These are phyloP conservation scores for Hymenotorrendiella dingleyae DNA, from an alignment of 2,329 filamentous ascomycete genomes.

Conservation along the genomic window DNA sequence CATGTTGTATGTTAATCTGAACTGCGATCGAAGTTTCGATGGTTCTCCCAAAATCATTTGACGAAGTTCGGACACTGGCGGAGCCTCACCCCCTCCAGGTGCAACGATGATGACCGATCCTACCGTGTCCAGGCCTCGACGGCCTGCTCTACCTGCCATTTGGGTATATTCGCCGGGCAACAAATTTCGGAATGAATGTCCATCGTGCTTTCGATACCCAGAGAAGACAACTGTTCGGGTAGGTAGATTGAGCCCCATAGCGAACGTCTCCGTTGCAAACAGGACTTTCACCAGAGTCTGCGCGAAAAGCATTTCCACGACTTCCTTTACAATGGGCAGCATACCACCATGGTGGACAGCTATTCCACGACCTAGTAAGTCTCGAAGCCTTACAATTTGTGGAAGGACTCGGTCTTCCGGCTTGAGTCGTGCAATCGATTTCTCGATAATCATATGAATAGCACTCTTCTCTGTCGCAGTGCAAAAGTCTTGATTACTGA, in stretches of 20 bases:
- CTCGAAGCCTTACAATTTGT: constrained; percentile 82
- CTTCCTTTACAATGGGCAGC: constrained; percentile 92
- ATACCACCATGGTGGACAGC: constrained; percentile 95
- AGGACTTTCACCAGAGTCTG: constrained; percentile 93
- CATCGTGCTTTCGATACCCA: constrained; percentile 93
- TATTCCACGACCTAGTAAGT: constrained; percentile 80
- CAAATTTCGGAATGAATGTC: constrained; percentile 83
- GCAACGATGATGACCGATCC: constrained; percentile 93
- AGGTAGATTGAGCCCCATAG: constrained; percentile 94
- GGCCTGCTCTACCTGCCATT: constrained; percentile 92
- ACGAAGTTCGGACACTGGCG: constrained; percentile 73
- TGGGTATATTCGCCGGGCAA: constrained; percentile 96
- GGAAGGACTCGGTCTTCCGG: constrained; percentile 85
- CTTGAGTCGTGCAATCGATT: constrained; percentile 84
- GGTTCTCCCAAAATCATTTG: constrained; percentile 96
- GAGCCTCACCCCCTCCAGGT: constrained; percentile 75
- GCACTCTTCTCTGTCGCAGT: constrained; percentile 91
- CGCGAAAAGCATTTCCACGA: constrained; percentile 94
- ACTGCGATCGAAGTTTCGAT: constrained; percentile 91
- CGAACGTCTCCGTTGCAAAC: constrained; percentile 97
- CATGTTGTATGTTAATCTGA: constrained; percentile 98
- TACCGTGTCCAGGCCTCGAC: constrained; percentile 85
- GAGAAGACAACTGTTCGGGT: constrained; percentile 97
- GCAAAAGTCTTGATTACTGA: constrained; percentile 93
- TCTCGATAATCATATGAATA: constrained; percentile 96